These are phyloP conservation scores for Pelargonium citronellum DNA, from an alignment of 441 rosid genomes.

Conservation along the genomic window DNA sequence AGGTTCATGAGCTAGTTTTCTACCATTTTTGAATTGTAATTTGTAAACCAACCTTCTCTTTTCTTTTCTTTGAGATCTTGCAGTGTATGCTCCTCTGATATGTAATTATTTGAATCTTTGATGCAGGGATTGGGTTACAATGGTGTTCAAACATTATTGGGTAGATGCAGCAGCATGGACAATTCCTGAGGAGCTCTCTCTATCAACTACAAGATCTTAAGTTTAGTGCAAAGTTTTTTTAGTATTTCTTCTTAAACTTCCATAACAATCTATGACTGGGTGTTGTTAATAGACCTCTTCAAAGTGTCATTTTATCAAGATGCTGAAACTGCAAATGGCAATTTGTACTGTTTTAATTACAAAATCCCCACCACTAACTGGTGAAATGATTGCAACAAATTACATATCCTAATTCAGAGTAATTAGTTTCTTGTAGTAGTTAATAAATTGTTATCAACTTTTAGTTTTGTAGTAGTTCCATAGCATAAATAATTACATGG, in stretches of 20 bases:
- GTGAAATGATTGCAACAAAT: too few relatives aligned
- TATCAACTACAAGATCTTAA: neutral
- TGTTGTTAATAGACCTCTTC: neutral
- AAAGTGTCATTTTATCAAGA: too few relatives aligned
- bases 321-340: too few relatives aligned
- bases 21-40: neutral
- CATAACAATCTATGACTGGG: neutral
- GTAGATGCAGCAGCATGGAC: conserved; percentile 5
- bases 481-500: too few relatives aligned
- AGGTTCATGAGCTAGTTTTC: neutral
- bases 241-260: neutral
- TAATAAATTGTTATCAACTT: too few relatives aligned
- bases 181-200: neutral
- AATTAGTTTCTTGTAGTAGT: too few relatives aligned
- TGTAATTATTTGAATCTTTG: neutral
- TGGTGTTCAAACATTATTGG: conserved; percentile 21
- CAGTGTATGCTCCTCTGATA: neutral
- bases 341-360: too few relatives aligned
- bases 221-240: neutral
- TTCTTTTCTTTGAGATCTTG: neutral
- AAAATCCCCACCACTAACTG: too few relatives aligned
- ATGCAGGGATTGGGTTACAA: conserved; percentile 20
- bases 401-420: too few relatives aligned
- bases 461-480: too few relatives aligned
- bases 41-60: too few relatives aligned